Evolutionary conservation across 2,329 filamentous ascomycete genomes (phyloP).

Genomic region (Pyrenochaeta sp.): DNA sequence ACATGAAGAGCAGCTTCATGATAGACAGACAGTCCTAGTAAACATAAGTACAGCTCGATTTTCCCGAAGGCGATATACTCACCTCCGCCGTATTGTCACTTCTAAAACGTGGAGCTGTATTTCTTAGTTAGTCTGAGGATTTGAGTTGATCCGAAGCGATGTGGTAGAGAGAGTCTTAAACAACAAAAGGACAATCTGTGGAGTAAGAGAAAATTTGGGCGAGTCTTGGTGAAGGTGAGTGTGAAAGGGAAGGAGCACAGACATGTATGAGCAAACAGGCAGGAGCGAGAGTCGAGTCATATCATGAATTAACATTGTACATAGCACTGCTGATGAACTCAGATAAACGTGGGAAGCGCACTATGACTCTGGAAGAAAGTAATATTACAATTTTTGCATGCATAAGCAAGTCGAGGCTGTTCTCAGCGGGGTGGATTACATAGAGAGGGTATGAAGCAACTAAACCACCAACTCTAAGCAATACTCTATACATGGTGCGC

Average conservation of each 20-base stretch:
- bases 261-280: conserved; percentile 1
- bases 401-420: conserved; percentile 1
- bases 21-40: background rate
- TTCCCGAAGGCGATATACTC: background rate
- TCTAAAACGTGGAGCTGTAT: no score
- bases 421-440: conserved; percentile 10
- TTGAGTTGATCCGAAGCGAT: no score
- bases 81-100: background rate
- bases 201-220: background rate
- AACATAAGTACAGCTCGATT: no score
- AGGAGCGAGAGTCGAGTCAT: background rate
- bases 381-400: conserved; percentile 16
- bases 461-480: conserved; percentile 6
- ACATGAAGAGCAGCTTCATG: conserved; percentile 8
- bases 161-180: background rate
- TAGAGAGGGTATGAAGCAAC: conserved; percentile 9
- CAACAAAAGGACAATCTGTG: no score
- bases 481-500: conserved; percentile 1
- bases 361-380: background rate
- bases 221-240: background rate
- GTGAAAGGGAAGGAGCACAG: conserved; percentile 1
- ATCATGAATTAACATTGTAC: background rate
- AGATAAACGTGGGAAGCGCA: background rate
- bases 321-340: background rate
- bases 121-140: no score